These are phyloP conservation scores for Pseudomicrostroma phylloplanum DNA, from an alignment of 1,284 basidiomycete species.

Conservation along the genomic window DNA sequence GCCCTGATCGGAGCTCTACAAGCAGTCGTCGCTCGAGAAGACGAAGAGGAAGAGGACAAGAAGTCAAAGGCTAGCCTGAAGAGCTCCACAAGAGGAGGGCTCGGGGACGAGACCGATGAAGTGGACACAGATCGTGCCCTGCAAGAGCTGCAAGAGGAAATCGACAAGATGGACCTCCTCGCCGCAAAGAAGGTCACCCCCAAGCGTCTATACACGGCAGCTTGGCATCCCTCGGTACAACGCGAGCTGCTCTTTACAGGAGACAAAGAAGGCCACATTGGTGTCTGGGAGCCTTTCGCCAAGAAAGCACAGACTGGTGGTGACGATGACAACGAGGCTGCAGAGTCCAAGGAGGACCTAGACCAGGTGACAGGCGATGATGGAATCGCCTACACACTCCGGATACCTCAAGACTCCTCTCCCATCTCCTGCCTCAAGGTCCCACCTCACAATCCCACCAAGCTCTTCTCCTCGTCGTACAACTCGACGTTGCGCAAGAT, in stretches of 20 bases:
- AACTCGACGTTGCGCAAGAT: conserved; percentile 41
- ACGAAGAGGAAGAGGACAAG: conserved; percentile 19
- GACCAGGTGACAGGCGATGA: conserved; percentile 8
- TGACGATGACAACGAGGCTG: conserved; percentile 23
- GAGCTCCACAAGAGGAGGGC: neutral
- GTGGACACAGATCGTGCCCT: conserved; percentile 5
- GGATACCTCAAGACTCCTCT: conserved; percentile 31
- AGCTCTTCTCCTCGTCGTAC: conserved; percentile 39
- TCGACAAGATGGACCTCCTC: conserved; percentile 37
- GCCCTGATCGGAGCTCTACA: conserved; percentile 21
- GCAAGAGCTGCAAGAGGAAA: conserved; percentile 22
- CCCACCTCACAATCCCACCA: conserved; percentile 31
- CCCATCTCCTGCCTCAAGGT: conserved; percentile 44
- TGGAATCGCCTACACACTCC: conserved; percentile 35
- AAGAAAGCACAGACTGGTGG: conserved; percentile 3
- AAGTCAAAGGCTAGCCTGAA: conserved; percentile 6
- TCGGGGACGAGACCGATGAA: neutral
- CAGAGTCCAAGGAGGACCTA: conserved; percentile 13
- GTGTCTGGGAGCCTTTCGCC: conserved; percentile 41
- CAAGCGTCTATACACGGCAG: conserved; percentile 40
- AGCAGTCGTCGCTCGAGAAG: conserved; percentile 14
- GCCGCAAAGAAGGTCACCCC: conserved; percentile 32
- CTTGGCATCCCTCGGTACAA: conserved; percentile 36
- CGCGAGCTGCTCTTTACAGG: conserved; percentile 45
- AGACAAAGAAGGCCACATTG: conserved; percentile 43